Evolutionary conservation across 352 stramenopile genomes (phyloP).

Genomic region (Phytophthora tentaculata): DNA sequence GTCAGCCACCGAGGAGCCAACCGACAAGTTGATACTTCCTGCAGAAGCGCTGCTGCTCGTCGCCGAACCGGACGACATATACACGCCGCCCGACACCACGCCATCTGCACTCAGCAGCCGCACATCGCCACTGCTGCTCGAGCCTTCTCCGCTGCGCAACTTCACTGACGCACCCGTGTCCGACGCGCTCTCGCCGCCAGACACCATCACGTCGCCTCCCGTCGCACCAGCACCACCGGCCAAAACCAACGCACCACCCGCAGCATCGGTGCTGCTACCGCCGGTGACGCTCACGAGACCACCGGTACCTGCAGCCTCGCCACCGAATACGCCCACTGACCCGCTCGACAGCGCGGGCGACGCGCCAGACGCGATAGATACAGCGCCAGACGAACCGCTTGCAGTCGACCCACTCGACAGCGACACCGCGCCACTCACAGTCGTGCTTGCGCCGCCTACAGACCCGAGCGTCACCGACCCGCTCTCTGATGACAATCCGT

Average conservation of each 20-base stretch:
- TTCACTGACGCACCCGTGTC: constrained; percentile 17
- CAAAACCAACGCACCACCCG: constrained; percentile 17
- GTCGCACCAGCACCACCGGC: constrained; percentile 23
- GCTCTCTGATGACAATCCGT: too few species aligned
- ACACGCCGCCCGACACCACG: constrained; percentile 17
- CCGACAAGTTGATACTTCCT: constrained; percentile 18
- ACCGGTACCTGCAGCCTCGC: constrained; percentile 18
- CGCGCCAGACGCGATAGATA: not conserved
- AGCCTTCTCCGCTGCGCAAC: constrained; percentile 30
- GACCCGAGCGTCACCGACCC: too few species aligned
- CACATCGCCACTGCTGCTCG: constrained; percentile 23
- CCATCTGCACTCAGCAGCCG: constrained; percentile 24
- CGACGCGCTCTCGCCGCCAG: constrained; percentile 21
- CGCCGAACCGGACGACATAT: constrained; percentile 26
- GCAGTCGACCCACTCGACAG: too few species aligned
- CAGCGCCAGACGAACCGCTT: too few species aligned
- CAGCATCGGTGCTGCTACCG: constrained; percentile 9
- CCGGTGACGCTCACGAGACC: constrained; percentile 19
- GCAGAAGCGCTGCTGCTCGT: constrained; percentile 6
- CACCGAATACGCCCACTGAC: constrained; percentile 25
- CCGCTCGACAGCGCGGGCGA: constrained; percentile 23
- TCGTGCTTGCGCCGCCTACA: too few species aligned
- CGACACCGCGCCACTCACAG: not conserved
- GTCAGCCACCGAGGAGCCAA: constrained; percentile 19
- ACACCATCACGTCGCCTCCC: constrained; percentile 22